Evolutionary conservation across 2,329 filamentous ascomycete genomes (phyloP), one percentile per base, ranked within the genome.

Genomic region (Paramyrothecium roridum): DNA sequence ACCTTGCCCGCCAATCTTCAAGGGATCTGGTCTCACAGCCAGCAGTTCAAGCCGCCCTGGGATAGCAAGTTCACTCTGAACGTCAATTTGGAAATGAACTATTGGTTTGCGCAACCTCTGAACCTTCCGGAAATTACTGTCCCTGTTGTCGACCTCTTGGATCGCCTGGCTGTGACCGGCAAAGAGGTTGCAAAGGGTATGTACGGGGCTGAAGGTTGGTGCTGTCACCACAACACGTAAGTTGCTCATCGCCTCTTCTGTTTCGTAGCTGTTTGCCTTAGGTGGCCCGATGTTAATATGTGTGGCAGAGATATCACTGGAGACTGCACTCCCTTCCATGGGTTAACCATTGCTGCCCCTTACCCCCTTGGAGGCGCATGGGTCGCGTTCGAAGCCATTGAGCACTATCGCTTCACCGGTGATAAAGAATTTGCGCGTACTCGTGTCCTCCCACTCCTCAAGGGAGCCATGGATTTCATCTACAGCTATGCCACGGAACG

Each of bases 41-140:
- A 70, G 1, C 63, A 69, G 10, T 73, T 72, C 54, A 61, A 63
- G 8, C 74, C 74, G 2, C 62, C 70, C 7, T 78, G 75, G 75
- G 71, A 71, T 3, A 69, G 67, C 37, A 76, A 76, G 58, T 78
- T 71, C 57, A 77, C 75, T 6, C 69, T 76, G 57, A 77, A 78
- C 59, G 75, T 76, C 62, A 77, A 77, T 52, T 57, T 72, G 0
- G 65, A 77, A 59, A 70, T 70, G 66, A 76, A 76, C 59, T 76
- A 77, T 57, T 76, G 73, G 73, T 67, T 68, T 0, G 60, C 65
- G 7, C 61, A n/a, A 48, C 50, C 22, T 3, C 46, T 56, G 6
- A 37, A 61, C 33, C 57, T 69, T 2, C 59, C 60, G 7, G 71
- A 75, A 48, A 69, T 69, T 12, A 68, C 74, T 34, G 54, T 64